Base-by-base conservation (phyloP, 225 moss, liverwort and hornwort species). In the Straminergon stramineum region DNA sequence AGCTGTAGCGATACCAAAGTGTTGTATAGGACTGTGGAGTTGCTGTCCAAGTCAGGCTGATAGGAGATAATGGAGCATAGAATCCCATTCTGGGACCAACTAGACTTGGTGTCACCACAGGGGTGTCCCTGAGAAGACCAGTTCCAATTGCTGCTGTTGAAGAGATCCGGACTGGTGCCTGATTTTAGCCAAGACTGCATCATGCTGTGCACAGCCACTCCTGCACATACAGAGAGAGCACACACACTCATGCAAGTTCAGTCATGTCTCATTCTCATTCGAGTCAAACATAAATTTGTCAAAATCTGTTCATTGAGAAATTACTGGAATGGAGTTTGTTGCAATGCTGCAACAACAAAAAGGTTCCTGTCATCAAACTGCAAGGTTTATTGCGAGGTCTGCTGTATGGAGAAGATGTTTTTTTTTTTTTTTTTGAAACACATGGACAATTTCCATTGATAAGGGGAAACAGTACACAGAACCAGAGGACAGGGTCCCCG, bases 1-100 rank as follows among this genome's bases (percentile, higher is more conserved):
- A 3, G 15, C 0, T 9, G n/a, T n/a, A 43, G 9, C 27, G 1
- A 0, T 5, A 2, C 5, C 73, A 73, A 43, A 43, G 1, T 43
- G 9, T 5, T 1, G 73, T 73, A 71, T 15, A 2, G 26, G 71
- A 41, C 26, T 5, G n/a, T n/a, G n/a, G 8, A 3, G 41, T 26
- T 71, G 71, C 26, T 5, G 43, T 17, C 27, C 27, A n/a, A n/a
- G n/a, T 43, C 9, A 27, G 27, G 43, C 7, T 43, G 73, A 73
- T 1, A 73, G 73, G 3, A 73, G 8, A 2, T 15, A 1, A 1
- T 14, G 24, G 71, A 11, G 71, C 71, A 71, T 2, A 0, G 13
- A 39, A 39, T 63, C 30, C 32, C 16, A n/a, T n/a, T n/a, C n/a
- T n/a, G n/a, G n/a, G n/a, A n/a, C n/a, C n/a, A n/a, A n/a, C n/a